phyloP scores from a whole-genome alignment of 2,329 filamentous ascomycete species.

The Fusarium albosuccineum region DNA sequence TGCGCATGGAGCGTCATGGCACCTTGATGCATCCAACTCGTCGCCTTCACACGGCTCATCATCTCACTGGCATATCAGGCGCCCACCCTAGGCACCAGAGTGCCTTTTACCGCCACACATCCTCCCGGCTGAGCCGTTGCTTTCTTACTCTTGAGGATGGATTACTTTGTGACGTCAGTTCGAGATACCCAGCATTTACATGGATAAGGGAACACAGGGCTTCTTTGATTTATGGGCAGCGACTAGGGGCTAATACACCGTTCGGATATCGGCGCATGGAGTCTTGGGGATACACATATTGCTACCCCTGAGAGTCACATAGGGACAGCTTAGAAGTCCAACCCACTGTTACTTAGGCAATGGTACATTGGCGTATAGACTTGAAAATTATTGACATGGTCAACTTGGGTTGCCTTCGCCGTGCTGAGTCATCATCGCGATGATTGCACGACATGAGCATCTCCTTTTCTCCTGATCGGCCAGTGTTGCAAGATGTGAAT shows the following conservation, averaged over 20 bases:
- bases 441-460: slow-evolving; percentile 3
- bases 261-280: slow-evolving; percentile 42
- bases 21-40: slow-evolving; percentile 1
- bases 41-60: slow-evolving; percentile 11
- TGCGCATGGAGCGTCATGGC: neutral
- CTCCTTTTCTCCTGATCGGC: neutral
- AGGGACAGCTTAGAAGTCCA: slow-evolving; percentile 7
- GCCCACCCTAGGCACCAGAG: slow-evolving; percentile 1
- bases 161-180: slow-evolving; percentile 31
- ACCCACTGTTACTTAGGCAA: slow-evolving; percentile 22
- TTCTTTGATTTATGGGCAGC: slow-evolving; percentile 35
- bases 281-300: slow-evolving; percentile 22
- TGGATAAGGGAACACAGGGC: slow-evolving; percentile 38
- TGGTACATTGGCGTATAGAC: slow-evolving; percentile 28
- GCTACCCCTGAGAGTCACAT: slow-evolving; percentile 8
- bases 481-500: neutral
- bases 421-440: neutral
- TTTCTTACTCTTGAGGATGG: slow-evolving; percentile 27
- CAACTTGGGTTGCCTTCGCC: neutral
- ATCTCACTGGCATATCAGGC: slow-evolving; percentile 6
- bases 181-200: slow-evolving; percentile 48
- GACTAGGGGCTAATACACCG: slow-evolving; percentile 16
- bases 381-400: slow-evolving; percentile 14
- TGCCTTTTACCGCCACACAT: slow-evolving; percentile 4
- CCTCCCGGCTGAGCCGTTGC: slow-evolving; percentile 10